These are phyloP conservation scores for Globisporangium cylindrosporum DNA, from an alignment of 352 stramenopile genomes.

Conservation along the genomic window DNA sequence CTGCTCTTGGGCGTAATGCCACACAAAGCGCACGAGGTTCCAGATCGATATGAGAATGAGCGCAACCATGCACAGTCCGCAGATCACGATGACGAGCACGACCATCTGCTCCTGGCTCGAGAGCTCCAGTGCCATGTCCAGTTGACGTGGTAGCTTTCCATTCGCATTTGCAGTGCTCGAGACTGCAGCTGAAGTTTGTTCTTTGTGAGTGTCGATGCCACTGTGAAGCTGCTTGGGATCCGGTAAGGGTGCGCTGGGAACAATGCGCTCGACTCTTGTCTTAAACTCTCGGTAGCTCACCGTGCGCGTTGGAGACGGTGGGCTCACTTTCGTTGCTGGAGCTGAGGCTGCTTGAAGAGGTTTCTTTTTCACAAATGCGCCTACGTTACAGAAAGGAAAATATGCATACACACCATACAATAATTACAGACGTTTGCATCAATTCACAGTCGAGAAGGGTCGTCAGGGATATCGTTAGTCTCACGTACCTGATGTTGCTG, in stretches of 20 bases:
- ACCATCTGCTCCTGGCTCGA: slow-evolving; percentile 54
- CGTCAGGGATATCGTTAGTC: background rate
- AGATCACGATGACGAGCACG: slow-evolving; percentile 55
- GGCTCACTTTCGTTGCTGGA: background rate
- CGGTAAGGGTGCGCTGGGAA: background rate
- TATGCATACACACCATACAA: too few species aligned
- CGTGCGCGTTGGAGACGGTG: background rate
- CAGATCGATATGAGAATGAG: slow-evolving; percentile 33
- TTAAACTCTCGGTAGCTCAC: slow-evolving; percentile 10
- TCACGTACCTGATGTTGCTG: slow-evolving; percentile 1
- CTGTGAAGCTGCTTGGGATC: background rate
- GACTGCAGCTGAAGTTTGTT: background rate
- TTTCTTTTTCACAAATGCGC: background rate
- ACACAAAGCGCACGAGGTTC: slow-evolving; percentile 41
- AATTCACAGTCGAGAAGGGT: too few species aligned
- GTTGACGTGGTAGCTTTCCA: background rate
- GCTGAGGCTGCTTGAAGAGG: background rate
- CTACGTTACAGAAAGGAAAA: background rate
- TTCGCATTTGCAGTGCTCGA: background rate
- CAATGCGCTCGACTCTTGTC: background rate
- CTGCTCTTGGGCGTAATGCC: slow-evolving; percentile 41
- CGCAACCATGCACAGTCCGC: slow-evolving; percentile 33
- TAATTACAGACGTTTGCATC: too few species aligned
- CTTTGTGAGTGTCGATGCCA: background rate
- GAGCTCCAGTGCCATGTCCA: slow-evolving; percentile 36